A percentile compares a stretch with the other conserved stretches of the same genome.
Conservation (phyloP, 768 basidiomycete genomes). For the Leccinum boreale region DNA sequence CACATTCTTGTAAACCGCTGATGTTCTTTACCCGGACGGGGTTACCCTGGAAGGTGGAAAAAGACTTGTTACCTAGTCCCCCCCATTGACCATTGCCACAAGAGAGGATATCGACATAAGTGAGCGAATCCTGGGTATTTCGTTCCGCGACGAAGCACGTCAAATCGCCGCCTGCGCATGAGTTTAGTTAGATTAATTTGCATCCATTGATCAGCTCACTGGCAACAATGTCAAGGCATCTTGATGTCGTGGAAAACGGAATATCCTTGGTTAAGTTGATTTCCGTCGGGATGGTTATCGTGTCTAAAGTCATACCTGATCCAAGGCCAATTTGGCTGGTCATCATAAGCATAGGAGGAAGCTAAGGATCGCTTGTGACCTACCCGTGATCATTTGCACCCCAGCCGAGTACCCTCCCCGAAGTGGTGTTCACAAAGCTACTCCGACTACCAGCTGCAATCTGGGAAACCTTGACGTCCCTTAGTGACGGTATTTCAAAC, state of each 20-base stretch:
- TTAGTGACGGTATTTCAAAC: slow-evolving; percentile 75
- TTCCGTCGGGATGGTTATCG: slow-evolving; percentile 82
- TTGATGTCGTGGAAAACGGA: slow-evolving; percentile 48
- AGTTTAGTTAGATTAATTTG: not conserved
- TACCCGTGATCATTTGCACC: slow-evolving; percentile 88
- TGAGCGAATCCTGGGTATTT: slow-evolving; percentile 30
- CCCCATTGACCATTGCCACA: slow-evolving; percentile 86
- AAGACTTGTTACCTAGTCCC: slow-evolving; percentile 60
- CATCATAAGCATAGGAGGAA: slow-evolving; percentile 1
- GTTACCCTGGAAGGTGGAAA: slow-evolving; percentile 65
- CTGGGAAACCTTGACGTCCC: slow-evolving; percentile 59
- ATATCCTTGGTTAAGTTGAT: slow-evolving; percentile 65
- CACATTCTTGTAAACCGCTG: slow-evolving; percentile 85
- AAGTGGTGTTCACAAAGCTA: slow-evolving; percentile 67
- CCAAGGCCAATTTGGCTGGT: slow-evolving; percentile 81
- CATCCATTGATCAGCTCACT: slow-evolving; percentile 37
- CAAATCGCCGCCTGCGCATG: slow-evolving; percentile 61
- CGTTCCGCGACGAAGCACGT: slow-evolving; percentile 76
- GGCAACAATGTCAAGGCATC: slow-evolving; percentile 63
- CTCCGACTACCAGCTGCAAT: slow-evolving; percentile 69
- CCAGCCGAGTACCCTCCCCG: slow-evolving; percentile 80
- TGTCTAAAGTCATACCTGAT: slow-evolving; percentile 54
- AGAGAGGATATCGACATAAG: slow-evolving; percentile 57
- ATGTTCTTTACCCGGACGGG: slow-evolving; percentile 75
- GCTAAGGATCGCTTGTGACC: slow-evolving; percentile 8